phyloP scores from a whole-genome alignment of 306 rosid species.

The Rosa lucieae region DNA sequence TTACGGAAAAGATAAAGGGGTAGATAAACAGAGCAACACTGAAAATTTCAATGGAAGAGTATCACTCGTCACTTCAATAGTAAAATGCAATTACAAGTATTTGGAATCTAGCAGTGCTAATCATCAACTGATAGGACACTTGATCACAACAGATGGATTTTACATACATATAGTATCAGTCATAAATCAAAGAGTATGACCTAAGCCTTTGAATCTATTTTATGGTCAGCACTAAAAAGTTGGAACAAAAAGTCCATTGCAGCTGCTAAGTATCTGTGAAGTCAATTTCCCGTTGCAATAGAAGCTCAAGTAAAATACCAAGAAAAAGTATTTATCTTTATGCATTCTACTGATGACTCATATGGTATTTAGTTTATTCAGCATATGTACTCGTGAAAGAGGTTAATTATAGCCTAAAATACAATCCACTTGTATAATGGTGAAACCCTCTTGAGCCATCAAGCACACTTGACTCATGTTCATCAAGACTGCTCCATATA shows the following conservation, averaged over 20 bases:
- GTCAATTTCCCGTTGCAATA: background rate
- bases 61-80: background rate
- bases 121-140: background rate
- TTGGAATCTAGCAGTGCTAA: background rate
- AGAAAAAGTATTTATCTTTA: background rate
- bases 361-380: background rate
- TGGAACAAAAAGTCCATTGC: background rate
- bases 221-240: background rate
- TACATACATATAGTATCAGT: background rate
- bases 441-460: background rate
- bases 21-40: background rate
- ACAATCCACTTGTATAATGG: background rate
- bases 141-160: background rate
- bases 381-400: background rate
- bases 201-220: background rate
- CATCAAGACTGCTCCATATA: background rate
- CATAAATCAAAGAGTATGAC: background rate
- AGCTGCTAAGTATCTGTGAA: background rate
- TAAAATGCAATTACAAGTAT: background rate
- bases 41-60: background rate
- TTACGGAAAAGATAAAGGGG: background rate
- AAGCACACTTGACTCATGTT: background rate
- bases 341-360: background rate
- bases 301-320: background rate
- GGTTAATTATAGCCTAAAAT: background rate